phyloP scores from a whole-genome alignment of 2,329 filamentous ascomycete genomes.

The Cercospora sojina region DNA sequence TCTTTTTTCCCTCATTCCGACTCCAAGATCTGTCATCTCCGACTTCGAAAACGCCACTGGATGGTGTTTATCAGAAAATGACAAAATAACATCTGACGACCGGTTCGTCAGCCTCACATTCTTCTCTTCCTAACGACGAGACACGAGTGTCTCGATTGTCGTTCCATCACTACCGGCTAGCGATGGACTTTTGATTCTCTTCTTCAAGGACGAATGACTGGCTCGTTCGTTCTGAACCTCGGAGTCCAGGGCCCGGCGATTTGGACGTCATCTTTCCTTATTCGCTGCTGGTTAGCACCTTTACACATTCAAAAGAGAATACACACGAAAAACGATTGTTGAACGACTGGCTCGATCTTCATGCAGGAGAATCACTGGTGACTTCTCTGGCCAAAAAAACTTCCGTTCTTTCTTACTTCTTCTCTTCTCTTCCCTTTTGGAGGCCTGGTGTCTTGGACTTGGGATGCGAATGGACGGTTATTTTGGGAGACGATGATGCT shows the following conservation, averaged over 20 bases:
- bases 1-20: not conserved
- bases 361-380: not conserved
- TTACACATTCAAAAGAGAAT: not conserved
- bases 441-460: not conserved
- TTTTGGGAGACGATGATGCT: not conserved
- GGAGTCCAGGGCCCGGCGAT: not conserved
- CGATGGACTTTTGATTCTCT: not conserved
- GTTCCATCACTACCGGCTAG: not conserved
- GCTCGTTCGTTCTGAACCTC: not conserved
- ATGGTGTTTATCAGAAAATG: not conserved
- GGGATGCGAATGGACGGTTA: not conserved
- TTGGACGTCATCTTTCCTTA: not conserved
- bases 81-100: not conserved
- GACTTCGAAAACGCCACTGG: not conserved
- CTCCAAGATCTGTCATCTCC: not conserved
- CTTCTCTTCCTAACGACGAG: not conserved
- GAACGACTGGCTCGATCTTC: not conserved
- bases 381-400: not conserved
- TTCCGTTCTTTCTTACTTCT: not conserved
- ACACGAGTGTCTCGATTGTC: not conserved
- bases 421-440: no score
- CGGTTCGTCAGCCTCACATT: not conserved
- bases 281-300: not conserved
- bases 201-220: not conserved
- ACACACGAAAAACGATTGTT: not conserved